phyloP scores from a whole-genome alignment of 2,329 filamentous ascomycete genomes.

The Hymenoscyphus fraxineus region DNA sequence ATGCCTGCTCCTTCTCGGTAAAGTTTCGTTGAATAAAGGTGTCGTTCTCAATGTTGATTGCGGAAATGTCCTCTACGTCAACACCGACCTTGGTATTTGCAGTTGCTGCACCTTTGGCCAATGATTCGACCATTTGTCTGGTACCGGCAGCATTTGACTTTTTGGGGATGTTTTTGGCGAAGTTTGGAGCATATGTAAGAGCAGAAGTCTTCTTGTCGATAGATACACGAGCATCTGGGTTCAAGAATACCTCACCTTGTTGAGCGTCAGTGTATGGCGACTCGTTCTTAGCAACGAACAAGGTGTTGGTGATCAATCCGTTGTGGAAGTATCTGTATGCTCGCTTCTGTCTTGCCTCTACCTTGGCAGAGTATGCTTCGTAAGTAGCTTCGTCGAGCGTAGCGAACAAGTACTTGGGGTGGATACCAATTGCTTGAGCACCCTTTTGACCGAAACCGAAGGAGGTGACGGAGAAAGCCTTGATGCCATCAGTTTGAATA shows the following conservation, averaged over 20 bases:
- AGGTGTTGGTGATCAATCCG: constrained; percentile 92
- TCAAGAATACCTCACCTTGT: constrained; percentile 84
- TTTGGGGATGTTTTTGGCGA: constrained; percentile 55
- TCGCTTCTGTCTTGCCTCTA: constrained; percentile 93
- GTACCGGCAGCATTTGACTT: constrained; percentile 54
- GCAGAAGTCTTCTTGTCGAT: constrained; percentile 82
- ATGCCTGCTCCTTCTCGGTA: constrained; percentile 75
- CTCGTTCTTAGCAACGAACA: constrained; percentile 93
- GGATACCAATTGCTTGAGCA: constrained; percentile 92
- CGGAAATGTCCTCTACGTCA: constrained; percentile 83
- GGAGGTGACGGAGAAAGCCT: constrained; percentile 97
- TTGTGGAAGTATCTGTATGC: constrained; percentile 99
- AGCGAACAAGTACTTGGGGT: constrained; percentile 93
- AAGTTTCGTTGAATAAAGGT: constrained; percentile 96
- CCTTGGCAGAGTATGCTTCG: constrained; percentile 78
- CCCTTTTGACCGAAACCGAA: constrained; percentile 99
- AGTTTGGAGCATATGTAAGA: constrained; percentile 67
- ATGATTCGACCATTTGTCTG: constrained; percentile 70
- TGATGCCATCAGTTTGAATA: constrained; percentile 96
- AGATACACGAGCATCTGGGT: constrained; percentile 83
- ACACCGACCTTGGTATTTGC: constrained; percentile 80
- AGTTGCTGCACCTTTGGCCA: constrained; percentile 62
- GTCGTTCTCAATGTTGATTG: constrained; percentile 89
- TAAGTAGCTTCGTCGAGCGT: constrained; percentile 87
- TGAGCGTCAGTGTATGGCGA: constrained; percentile 87